Percentiles rank a stretch among this genome's conserved stretches.
These are phyloP conservation scores for Aristolochia californica DNA, from an alignment of 164 flowering plant genomes.

Conservation along the genomic window DNA sequence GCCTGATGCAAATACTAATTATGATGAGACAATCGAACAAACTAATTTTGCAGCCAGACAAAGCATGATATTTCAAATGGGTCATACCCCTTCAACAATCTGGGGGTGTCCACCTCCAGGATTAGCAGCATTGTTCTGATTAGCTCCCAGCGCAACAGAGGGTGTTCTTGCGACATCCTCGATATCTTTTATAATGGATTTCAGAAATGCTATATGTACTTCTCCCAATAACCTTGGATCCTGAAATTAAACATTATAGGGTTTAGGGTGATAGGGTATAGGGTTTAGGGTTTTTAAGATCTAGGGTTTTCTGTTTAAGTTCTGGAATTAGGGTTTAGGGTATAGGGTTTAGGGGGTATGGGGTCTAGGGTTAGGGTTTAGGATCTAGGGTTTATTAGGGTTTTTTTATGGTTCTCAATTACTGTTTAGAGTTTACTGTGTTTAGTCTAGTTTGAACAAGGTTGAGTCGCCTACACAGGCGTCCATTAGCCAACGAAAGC, in stretches of 20 bases:
- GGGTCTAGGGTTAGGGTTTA: too few species aligned
- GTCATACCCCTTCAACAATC: constrained; percentile 82
- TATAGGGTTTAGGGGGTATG: too few species aligned
- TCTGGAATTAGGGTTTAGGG: too few species aligned
- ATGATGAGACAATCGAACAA: background rate
- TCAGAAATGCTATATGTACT: constrained; percentile 71
- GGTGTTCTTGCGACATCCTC: constrained; percentile 92
- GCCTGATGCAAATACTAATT: constrained; percentile 39
- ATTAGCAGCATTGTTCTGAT: constrained; percentile 54
- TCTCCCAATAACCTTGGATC: constrained; percentile 79
- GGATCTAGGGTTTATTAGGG: too few species aligned
- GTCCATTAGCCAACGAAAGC: too few species aligned
- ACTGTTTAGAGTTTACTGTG: too few species aligned
- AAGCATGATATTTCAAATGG: background rate
- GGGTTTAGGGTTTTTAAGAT: too few species aligned
- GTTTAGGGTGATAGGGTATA: too few species aligned
- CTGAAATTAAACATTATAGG: constrained; percentile 23
- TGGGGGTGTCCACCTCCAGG: constrained; percentile 94
- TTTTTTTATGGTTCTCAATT: too few species aligned
- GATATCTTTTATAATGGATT: constrained; percentile 71
- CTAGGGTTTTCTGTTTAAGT: too few species aligned
- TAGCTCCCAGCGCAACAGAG: constrained; percentile 45
- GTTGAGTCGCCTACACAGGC: too few species aligned
- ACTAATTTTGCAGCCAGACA: background rate
- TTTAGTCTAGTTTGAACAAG: too few species aligned